Evolutionary conservation across 108 stramenopile genomes (phyloP).

Genomic region (Conticribra weissflogii): DNA sequence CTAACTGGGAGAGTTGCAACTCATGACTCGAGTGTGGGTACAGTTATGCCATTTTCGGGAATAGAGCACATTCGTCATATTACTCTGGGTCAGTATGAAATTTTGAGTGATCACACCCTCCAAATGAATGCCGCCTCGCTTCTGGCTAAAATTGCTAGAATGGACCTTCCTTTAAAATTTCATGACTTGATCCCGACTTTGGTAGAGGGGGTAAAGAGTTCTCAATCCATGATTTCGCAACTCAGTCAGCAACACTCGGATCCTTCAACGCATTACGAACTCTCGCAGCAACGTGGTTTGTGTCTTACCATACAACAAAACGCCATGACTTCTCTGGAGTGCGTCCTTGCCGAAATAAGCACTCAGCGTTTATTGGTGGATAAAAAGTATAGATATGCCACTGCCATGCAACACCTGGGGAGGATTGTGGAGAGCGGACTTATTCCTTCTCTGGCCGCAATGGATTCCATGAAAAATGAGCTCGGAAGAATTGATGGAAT

Average conservation of each 20-base stretch:
- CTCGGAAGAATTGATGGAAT: background rate
- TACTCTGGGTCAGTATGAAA: conserved; percentile 8
- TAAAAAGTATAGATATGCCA: conserved; percentile 33
- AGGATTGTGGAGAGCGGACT: conserved; percentile 27
- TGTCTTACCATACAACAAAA: conserved; percentile 17
- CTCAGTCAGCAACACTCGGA: background rate
- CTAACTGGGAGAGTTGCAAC: conserved; percentile 11
- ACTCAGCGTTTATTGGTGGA: conserved; percentile 36
- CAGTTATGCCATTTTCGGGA: background rate
- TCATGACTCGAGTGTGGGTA: background rate
- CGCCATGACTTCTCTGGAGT: conserved; percentile 29
- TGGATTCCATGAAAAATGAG: background rate
- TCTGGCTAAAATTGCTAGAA: conserved; percentile 30
- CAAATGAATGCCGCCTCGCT: conserved; percentile 32
- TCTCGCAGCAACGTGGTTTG: background rate
- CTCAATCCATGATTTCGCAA: conserved; percentile 7
- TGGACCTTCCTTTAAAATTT: conserved; percentile 47
- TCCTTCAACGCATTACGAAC: background rate
- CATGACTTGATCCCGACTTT: conserved; percentile 43
- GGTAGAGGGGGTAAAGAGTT: conserved; percentile 8
- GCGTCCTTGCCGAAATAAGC: conserved; percentile 25
- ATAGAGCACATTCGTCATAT: conserved; percentile 6
- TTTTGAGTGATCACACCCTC: conserved; percentile 22
- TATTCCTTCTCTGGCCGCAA: conserved; percentile 15
- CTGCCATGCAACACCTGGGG: conserved; percentile 28